Evolutionary conservation across 305 asterid species (phyloP).

Genomic region (Withania somnifera): DNA sequence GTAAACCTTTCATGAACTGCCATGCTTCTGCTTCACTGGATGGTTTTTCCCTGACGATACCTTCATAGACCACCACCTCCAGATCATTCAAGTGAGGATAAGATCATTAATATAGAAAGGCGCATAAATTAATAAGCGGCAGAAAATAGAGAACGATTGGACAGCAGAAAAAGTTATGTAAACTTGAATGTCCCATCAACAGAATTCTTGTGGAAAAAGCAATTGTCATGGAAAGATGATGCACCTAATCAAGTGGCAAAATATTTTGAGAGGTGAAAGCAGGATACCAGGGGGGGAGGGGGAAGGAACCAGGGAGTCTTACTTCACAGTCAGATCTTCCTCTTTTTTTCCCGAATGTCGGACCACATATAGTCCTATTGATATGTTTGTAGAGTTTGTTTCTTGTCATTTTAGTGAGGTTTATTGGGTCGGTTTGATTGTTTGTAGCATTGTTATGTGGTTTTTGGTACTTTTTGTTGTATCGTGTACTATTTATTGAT

Average conservation of each 20-base stretch:
- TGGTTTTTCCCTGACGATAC: slow-evolving; percentile 81
- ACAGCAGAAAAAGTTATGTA: not conserved
- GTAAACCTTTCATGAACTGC: slow-evolving; percentile 61
- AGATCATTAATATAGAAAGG: slow-evolving; percentile 12
- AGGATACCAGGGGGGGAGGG: not conserved
- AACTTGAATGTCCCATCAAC: not conserved
- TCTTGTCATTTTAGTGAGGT: too few relatives aligned
- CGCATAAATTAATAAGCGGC: not conserved
- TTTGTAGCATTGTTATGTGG: too few relatives aligned
- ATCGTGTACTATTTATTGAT: too few relatives aligned
- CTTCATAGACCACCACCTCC: slow-evolving; percentile 97
- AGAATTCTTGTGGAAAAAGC: not conserved
- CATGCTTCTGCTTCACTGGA: slow-evolving; percentile 83
- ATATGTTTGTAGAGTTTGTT: too few relatives aligned
- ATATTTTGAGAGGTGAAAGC: not conserved
- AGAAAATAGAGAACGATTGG: not conserved
- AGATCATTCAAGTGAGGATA: slow-evolving; percentile 30
- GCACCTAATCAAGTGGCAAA: not conserved
- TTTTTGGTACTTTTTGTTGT: too few relatives aligned
- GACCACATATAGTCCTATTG: too few relatives aligned
- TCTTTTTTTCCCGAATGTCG: not conserved
- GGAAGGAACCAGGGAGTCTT: not conserved
- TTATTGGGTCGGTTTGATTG: too few relatives aligned
- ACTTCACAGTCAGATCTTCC: not conserved
- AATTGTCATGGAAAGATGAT: not conserved